Base-by-base conservation (phyloP, 169 alveolate genomes). In the Eimeria acervulina region DNA sequence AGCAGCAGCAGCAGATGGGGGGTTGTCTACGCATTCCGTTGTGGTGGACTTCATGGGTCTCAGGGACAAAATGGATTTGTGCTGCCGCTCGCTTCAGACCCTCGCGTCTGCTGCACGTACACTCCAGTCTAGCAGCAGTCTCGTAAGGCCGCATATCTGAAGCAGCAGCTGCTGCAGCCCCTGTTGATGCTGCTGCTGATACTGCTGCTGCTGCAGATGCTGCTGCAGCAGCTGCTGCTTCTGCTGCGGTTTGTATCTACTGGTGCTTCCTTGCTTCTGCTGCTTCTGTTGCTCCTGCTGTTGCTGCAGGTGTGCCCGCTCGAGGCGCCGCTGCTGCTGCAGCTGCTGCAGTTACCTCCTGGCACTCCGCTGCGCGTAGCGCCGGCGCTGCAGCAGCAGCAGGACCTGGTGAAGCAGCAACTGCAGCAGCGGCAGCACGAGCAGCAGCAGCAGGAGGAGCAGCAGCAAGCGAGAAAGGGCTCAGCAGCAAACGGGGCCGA, bases 361-460 rank as follows among this genome's bases (percentile, higher is more conserved):
- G 47, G 38, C 59, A 12, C 85, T 36, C 55, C 47, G 85, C 52
- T 74, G 85, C 52, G 85, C 28, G 33, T 74, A 15, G 85, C 55
- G 44, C 85, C 85, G 55, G 85, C 85, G 28, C 52, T 74, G 26
- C 52, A 33, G 63, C 90, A 81, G 55, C 90, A 81, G 90, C 70
- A 47, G n/a, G 72, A 81, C 36, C 90, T 40, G 90, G 21, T 10
- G 70, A 15, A 81, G 66, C 90, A 81, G 68, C 70, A 5, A 28
- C 66, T 44, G 66, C 90, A 81, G 66, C 42, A 81, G 68, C 19
- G 23, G 38, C 12, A 81, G 66, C 90, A 42, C 1, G 70, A 81
- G 47, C 68, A 81, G 68, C 33, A 12, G 40, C 40, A 81, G 72
- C 90, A 42, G 68, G 59, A 47, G 68, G 47, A 40, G 23, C 90